Evolutionary conservation across 2,329 filamentous ascomycete genomes (phyloP), one percentile per base, ranked within the genome.

Genomic region (Colletotrichum lentis): DNA sequence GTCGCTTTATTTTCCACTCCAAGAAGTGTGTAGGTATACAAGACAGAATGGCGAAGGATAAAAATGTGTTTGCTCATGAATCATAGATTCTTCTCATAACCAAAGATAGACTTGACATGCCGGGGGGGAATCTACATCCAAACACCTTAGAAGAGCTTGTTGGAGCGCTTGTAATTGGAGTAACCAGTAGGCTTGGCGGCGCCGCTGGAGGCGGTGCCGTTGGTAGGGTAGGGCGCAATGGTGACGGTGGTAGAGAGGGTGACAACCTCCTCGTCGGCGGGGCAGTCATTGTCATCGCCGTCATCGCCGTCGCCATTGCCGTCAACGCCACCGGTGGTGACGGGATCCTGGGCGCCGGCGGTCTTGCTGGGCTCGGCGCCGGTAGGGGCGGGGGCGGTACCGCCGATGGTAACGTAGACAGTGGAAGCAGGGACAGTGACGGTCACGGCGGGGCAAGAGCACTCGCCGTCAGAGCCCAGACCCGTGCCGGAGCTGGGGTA

Each of bases 171-270:
- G 64, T 74, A 74, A n/a, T n/a, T n/a, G n/a, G n/a, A n/a, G 71
- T 76, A 77, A 70, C 79, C 80, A 62, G 79, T 77, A 67, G 80
- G 77, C 47, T 70, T 69, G 44, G 77, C 74, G 43, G 72, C 74
- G 58, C 77, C 77, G 69, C 74, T 69, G 54, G 77, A 70, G 64
- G 69, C 69, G 57, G 80, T 79, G 67, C 76, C 76, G 77, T 80
- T 80, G 82, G 77, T 77, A 82, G 71, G 82, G 82, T 68, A 81
- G 73, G 67, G 72, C 59, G 72, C 75, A 41, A 74, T 72, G 55
- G 72, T 74, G 37, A 73, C 73, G 37, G 73, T 76, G 50, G 73
- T 74, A 37, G 73, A 76, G 57, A 79, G 76, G 61, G 78, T 79
- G 68, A 78, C 76, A 43, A 69, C 68, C 7, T 70, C 62, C 39